These are phyloP conservation scores for Talaromyces sp. DNA, from an alignment of 2,329 filamentous ascomycete genomes.

Conservation along the genomic window DNA sequence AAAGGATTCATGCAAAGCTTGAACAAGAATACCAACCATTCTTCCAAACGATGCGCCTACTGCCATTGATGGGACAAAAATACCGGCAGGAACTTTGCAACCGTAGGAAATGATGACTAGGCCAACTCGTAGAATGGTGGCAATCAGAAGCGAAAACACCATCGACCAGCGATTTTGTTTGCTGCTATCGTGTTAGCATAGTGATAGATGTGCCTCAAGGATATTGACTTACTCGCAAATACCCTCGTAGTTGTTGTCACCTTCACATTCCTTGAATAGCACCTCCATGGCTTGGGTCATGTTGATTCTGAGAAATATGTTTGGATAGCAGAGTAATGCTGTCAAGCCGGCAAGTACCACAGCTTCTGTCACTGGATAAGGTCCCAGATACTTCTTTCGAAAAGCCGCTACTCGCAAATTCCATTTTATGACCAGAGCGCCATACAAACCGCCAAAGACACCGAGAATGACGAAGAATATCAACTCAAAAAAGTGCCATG, in stretches of 20 bases:
- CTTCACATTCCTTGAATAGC: conserved; percentile 89
- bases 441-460: conserved; percentile 90
- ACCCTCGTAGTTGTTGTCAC: conserved; percentile 79
- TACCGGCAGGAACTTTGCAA: conserved; percentile 95
- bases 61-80: conserved; percentile 98
- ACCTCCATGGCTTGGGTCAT: conserved; percentile 99
- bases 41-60: conserved; percentile 91
- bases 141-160: conserved; percentile 71
- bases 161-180: conserved; percentile 70
- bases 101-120: conserved; percentile 95
- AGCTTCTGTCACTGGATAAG: conserved; percentile 82
- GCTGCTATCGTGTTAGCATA: conserved; percentile 31
- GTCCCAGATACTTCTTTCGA: conserved; percentile 82
- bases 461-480: conserved; percentile 90
- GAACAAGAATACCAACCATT: conserved; percentile 90
- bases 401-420: conserved; percentile 88
- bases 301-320: conserved; percentile 90
- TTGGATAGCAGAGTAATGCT: conserved; percentile 92
- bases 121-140: conserved; percentile 75
- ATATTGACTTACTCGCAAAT: conserved; percentile 66
- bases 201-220: background rate
- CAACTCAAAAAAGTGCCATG: conserved; percentile 97
- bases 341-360: conserved; percentile 78
- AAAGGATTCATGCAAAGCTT: conserved; percentile 79
- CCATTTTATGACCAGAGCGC: conserved; percentile 97